phyloP scores from a whole-genome alignment of 345 rosid genomes.

The Dipteronia sinensis region DNA sequence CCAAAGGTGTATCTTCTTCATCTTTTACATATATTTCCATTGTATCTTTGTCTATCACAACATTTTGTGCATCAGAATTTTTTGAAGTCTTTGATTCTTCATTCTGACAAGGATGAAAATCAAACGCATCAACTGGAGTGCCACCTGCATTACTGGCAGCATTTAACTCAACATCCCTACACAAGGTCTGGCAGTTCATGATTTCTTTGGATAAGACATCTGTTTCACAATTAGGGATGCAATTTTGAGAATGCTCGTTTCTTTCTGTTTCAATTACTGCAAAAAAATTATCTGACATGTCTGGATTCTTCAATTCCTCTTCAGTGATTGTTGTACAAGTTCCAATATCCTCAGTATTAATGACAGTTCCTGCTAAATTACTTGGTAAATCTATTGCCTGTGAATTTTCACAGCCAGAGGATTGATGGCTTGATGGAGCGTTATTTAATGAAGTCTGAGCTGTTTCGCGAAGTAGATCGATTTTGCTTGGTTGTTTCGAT shows the following conservation, averaged over 20 bases:
- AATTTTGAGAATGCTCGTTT: constrained; percentile 25
- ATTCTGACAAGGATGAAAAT: constrained; percentile 17
- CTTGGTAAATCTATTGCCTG: constrained; percentile 14
- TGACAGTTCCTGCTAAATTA: constrained; percentile 15
- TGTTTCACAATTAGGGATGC: constrained; percentile 24
- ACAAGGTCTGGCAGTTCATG: background rate
- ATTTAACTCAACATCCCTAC: background rate
- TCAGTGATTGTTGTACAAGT: constrained; percentile 5
- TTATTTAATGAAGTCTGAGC: constrained; percentile 25
- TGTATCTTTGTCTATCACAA: constrained; percentile 21
- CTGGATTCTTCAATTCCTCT: constrained; percentile 25
- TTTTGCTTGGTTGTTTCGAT: constrained; percentile 22
- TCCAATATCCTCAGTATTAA: constrained; percentile 28
- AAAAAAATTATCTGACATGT: constrained; percentile 10
- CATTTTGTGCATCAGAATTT: constrained; percentile 25
- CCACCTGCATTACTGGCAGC: constrained; percentile 4
- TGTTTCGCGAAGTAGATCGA: constrained; percentile 18
- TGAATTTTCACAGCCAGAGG: constrained; percentile 9
- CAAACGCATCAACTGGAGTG: constrained; percentile 12
- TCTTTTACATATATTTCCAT: constrained; percentile 23
- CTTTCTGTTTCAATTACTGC: constrained; percentile 8
- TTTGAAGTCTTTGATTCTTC: constrained; percentile 21
- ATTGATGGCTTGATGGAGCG: constrained; percentile 17
- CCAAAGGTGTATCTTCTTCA: constrained; percentile 21
- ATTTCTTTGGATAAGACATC: constrained; percentile 33